Evolutionary conservation across 805 yeast species (phyloP).

Genomic region (Monosporozyma siamensis): DNA sequence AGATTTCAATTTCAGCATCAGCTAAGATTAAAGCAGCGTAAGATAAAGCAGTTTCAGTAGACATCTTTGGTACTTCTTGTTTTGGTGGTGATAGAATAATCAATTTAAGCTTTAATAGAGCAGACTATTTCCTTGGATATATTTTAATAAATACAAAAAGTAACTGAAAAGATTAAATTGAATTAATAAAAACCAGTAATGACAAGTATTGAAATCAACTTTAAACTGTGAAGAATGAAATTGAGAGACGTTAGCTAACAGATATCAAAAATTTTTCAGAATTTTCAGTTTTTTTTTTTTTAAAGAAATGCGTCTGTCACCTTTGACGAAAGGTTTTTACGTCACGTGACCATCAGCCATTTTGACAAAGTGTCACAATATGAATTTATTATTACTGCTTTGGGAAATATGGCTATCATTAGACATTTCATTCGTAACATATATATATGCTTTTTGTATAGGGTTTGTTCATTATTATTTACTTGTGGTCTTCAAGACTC

Average conservation of each 20-base stretch:
- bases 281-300: conserved; percentile 1
- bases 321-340: neutral
- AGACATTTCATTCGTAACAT: neutral
- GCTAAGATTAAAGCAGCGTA: conserved; percentile 98
- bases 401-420: no score
- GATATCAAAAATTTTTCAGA: neutral
- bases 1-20: conserved; percentile 91
- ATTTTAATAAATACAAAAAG: conserved; percentile 1
- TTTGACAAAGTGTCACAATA: neutral
- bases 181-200: no score
- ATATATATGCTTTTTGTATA: no score
- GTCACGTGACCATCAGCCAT: no score
- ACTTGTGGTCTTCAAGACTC: conserved; percentile 48
- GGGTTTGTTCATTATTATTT: no score
- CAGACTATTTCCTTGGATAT: conserved; percentile 30
- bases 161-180: neutral
- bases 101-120: conserved; percentile 29
- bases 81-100: conserved; percentile 23
- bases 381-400: no score
- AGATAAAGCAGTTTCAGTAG: conserved; percentile 83
- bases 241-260: neutral
- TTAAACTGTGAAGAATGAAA: no score
- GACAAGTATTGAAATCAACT: no score
- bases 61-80: conserved; percentile 22
- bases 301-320: conserved; percentile 4